Evolutionary conservation across 257 asterid species (phyloP).

Genomic region (Solanum sparsipilum): DNA sequence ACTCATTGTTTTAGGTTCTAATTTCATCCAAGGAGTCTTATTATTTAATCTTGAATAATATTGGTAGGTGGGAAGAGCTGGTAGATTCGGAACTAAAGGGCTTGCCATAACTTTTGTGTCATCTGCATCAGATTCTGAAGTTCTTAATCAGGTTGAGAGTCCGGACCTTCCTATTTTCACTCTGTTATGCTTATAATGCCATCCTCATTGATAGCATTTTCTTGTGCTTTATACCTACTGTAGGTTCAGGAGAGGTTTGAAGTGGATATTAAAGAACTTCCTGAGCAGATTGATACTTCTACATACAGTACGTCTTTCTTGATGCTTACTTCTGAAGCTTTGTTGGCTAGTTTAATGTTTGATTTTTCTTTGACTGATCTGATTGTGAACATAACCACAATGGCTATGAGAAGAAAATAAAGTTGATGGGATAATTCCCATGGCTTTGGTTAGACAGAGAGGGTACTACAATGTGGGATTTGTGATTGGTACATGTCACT

Average conservation of each 20-base stretch:
- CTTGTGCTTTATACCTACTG: background rate
- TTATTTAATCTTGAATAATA: background rate
- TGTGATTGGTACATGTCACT: background rate
- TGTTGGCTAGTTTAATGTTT: background rate
- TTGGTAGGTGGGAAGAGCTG: constrained; percentile 87
- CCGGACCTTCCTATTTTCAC: background rate
- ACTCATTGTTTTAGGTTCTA: background rate
- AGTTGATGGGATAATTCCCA: background rate
- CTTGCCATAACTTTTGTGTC: constrained; percentile 92
- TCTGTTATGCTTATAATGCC: background rate
- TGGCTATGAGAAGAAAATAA: background rate
- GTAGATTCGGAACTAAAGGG: constrained; percentile 91
- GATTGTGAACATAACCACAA: background rate
- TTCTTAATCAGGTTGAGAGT: constrained; percentile 61
- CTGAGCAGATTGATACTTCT: constrained; percentile 84
- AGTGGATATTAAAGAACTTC: constrained; percentile 74
- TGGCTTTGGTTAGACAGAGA: background rate
- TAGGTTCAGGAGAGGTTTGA: constrained; percentile 93
- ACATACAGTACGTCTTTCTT: constrained; percentile 60
- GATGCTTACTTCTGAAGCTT: background rate
- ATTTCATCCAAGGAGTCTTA: background rate
- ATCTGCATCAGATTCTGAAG: constrained; percentile 87
- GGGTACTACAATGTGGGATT: background rate
- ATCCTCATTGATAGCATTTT: background rate
- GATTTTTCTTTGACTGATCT: background rate